Evolutionary conservation across 2,329 filamentous ascomycete genomes (phyloP).

Genomic region (Colletotrichum agaves): DNA sequence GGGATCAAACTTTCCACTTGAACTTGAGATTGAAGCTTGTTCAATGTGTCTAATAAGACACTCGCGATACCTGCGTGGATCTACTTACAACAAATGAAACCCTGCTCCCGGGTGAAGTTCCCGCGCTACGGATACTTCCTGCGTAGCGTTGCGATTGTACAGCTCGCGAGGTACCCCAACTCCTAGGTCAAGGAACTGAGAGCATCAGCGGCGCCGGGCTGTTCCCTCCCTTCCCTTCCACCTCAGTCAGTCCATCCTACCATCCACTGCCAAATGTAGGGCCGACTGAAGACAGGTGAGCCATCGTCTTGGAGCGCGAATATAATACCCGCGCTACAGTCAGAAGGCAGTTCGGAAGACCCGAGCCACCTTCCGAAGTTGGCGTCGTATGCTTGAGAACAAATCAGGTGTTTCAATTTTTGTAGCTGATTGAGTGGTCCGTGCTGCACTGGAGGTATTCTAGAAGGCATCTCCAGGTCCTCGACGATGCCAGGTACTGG

Average conservation of each 20-base stretch:
- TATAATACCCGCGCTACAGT: neutral
- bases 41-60: constrained; percentile 9
- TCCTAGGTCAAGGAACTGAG: neutral
- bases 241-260: constrained; percentile 22
- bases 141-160: neutral
- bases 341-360: neutral
- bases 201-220: constrained; percentile 10
- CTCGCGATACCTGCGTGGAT: constrained; percentile 10
- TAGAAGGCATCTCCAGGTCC: constrained; percentile 25
- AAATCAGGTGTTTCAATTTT: constrained; percentile 19
- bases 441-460: constrained; percentile 29
- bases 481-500: neutral
- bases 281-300: neutral
- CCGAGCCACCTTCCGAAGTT: constrained; percentile 23
- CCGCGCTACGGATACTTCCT: constrained; percentile 15
- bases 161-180: neutral
- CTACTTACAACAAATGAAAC: constrained; percentile 15
- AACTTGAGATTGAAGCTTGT: constrained; percentile 16
- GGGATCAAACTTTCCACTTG: neutral
- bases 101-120: constrained; percentile 6
- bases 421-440: constrained; percentile 10
- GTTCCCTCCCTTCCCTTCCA: constrained; percentile 7
- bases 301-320: constrained; percentile 4
- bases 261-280: neutral
- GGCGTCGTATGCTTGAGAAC: constrained; percentile 10